Base-by-base conservation (phyloP, 768 basidiomycete genomes). In the Serendipita sp. region DNA sequence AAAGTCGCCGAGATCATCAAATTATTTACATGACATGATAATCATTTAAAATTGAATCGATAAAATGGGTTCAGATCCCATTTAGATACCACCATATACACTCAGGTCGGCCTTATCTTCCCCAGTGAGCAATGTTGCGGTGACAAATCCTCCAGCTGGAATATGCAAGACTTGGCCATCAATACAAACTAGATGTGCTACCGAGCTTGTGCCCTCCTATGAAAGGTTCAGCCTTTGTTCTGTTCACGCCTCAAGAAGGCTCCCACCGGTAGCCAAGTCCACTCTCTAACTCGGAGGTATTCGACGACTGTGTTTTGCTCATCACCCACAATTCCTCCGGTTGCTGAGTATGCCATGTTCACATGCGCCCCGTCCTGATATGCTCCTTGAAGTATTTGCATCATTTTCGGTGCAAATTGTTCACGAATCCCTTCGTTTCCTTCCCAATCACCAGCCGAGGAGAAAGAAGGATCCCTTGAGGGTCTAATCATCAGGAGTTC, bases 211-310 rank as follows among this genome's bases (percentile, higher is more conserved):
- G 10, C 78, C 74, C 67, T 84, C 80, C 88, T 92, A 41, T 41
- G 7, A 41, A 41, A 41, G 13, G 41, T 41, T 41, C 41, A 41
- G 69, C 60, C 68, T 45, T 45, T 30, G 45, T 28, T 3, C 13
- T 13, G 65, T 11, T 60, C 65, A 38, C 37, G 53, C 18, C 44
- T n/a, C 8, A 65, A 32, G 58, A 51, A 2, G 35, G 3, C 44
- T 76, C 84, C 70, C 70, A 92, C 90, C 18, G 92, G 93, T 46
- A 76, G 77, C 93, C 93, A 96, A 68, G 88, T 84, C 85, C 92
- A 94, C 4, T 85, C 85, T 15, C 80, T 81, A 68, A 85, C 87
- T 30, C 92, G 80, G 62, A 85, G 78, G 69, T 88, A 88, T 73
- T 96, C 93, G 0, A 91, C 83, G 3, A 90, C 81, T 85, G 83